Conservation (phyloP, 345 rosid species). For the Citrus reticulata region DNA sequence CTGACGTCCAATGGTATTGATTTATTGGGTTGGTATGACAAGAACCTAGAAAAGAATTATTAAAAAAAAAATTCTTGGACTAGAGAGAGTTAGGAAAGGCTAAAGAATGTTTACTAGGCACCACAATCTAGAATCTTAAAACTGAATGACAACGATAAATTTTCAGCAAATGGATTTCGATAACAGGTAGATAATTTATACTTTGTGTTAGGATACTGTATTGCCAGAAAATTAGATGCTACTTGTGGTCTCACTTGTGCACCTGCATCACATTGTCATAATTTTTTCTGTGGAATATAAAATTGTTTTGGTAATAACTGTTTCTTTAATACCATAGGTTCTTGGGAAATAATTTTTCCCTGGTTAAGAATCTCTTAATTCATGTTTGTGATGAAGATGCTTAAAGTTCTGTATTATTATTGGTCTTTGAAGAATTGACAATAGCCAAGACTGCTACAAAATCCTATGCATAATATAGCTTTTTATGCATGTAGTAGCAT, state of each 20-base stretch:
- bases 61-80: no score
- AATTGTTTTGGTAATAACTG: neutral
- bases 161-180: neutral
- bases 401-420: neutral
- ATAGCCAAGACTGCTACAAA: neutral
- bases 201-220: neutral
- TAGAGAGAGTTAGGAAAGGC: neutral
- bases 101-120: neutral
- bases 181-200: neutral
- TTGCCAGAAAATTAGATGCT: neutral
- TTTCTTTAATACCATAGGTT: neutral
- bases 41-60: neutral
- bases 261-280: neutral
- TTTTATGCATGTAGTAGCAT: neutral
- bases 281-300: neutral
- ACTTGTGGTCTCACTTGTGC: neutral
- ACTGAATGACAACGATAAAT: neutral
- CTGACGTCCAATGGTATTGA: neutral
- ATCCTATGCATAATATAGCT: neutral
- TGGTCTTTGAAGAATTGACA: neutral
- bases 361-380: neutral
- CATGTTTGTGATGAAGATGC: neutral
- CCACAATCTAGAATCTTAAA: neutral
- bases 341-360: neutral
- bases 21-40: neutral